These are phyloP conservation scores for Cercospora citrullina DNA, from an alignment of 2,329 filamentous ascomycete species.

Conservation along the genomic window DNA sequence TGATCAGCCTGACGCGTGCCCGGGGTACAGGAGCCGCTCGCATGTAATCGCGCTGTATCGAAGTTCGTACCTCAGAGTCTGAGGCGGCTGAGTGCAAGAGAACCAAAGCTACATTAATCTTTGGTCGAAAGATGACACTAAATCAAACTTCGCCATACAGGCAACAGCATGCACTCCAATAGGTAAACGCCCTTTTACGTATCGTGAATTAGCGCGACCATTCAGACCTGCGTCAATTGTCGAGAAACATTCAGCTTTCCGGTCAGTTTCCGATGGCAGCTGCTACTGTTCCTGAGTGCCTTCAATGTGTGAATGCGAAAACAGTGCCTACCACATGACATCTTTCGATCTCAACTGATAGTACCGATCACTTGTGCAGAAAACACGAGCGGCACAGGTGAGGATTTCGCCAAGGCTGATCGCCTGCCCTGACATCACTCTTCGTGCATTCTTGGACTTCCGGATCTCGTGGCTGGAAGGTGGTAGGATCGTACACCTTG, in stretches of 20 bases:
- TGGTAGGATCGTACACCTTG: neutral
- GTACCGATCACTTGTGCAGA: neutral
- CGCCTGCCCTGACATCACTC: constrained; percentile 6
- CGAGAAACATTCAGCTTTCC: neutral
- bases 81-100: neutral
- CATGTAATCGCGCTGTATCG: neutral
- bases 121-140: neutral
- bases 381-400: neutral
- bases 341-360: neutral
- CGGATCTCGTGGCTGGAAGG: neutral
- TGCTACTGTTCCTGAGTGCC: neutral
- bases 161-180: neutral
- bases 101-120: neutral
- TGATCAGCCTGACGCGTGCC: neutral
- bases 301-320: neutral
- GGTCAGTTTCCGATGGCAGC: neutral
- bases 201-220: neutral
- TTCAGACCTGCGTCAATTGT: neutral
- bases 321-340: neutral
- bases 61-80: neutral
- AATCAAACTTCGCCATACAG: neutral
- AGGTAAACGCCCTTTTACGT: neutral
- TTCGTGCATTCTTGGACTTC: neutral
- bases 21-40: neutral
- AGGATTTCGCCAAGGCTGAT: neutral